Conservation (phyloP, 768 basidiomycete species). For the Hygrocybe punicea region DNA sequence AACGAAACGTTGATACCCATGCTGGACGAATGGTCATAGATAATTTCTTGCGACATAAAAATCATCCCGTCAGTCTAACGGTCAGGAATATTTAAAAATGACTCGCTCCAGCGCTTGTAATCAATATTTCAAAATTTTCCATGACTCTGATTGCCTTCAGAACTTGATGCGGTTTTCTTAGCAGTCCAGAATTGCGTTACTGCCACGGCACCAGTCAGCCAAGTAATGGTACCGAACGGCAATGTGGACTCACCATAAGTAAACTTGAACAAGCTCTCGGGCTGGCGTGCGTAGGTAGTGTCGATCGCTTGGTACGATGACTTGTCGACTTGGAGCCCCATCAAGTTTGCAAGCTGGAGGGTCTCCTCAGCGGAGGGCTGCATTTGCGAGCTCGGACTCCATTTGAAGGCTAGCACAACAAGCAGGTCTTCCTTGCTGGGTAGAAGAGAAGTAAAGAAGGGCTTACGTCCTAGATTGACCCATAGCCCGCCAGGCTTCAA, state of each 20-base stretch:
- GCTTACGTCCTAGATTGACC: slow-evolving; percentile 6
- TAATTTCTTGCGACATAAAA: neutral
- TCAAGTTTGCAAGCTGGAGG: neutral
- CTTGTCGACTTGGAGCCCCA: neutral
- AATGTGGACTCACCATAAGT: slow-evolving; percentile 1
- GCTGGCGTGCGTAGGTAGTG: neutral
- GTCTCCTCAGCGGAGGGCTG: slow-evolving; percentile 1
- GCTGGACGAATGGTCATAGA: slow-evolving; percentile 9
- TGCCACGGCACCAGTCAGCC: neutral
- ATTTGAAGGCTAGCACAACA: slow-evolving; percentile 3
- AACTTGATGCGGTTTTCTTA: neutral
- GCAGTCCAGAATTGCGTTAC: slow-evolving; percentile 7
- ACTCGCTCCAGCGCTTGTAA: neutral
- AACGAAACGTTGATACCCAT: slow-evolving; percentile 12
- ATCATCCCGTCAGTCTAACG: neutral
- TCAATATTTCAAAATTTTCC: no score
- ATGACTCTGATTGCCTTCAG: neutral
- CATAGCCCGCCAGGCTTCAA: slow-evolving; percentile 2
- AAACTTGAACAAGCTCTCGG: slow-evolving; percentile 2
- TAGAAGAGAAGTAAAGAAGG: neutral
- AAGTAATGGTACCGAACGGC: neutral
- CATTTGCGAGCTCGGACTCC: neutral
- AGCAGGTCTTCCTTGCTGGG: neutral
- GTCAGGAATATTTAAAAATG: neutral
- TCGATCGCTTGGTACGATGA: neutral